phyloP scores from a whole-genome alignment of 176 grass and related monocot genomes.

The Alopecurus myosuroides region DNA sequence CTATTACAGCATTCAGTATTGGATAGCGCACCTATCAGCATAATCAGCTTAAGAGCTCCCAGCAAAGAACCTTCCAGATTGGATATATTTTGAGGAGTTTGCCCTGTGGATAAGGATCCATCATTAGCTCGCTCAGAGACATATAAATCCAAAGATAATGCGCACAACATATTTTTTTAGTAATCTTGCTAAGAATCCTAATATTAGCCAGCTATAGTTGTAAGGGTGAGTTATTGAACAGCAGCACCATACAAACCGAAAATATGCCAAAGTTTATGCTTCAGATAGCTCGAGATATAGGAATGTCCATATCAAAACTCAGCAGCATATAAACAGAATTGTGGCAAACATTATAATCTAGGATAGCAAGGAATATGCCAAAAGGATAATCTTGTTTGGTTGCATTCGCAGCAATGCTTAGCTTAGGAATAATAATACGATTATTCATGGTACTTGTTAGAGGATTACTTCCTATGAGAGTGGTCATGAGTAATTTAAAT shows the following conservation, averaged over 20 bases:
- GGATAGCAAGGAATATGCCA: neutral
- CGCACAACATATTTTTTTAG: neutral
- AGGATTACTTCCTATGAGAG: neutral
- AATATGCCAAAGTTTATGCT: neutral
- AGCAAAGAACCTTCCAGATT: conserved; percentile 66
- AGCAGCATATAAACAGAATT: neutral
- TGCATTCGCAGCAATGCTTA: neutral
- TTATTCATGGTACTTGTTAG: neutral
- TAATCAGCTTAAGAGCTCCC: conserved; percentile 83
- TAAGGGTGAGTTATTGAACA: neutral
- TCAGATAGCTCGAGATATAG: neutral
- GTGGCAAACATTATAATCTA: neutral
- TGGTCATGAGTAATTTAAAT: neutral
- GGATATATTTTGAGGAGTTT: conserved; percentile 51
- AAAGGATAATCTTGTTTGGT: neutral
- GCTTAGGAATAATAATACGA: conserved; percentile 1
- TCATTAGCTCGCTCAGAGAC: conserved; percentile 13
- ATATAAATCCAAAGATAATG: conserved; percentile 22
- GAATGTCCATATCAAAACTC: neutral
- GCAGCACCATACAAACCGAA: neutral
- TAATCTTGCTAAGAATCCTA: conserved; percentile 8
- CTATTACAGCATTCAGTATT: neutral
- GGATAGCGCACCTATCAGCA: conserved; percentile 71
- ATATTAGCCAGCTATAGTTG: neutral
- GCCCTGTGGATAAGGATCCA: conserved; percentile 41